Evolutionary conservation across 345 rosid species (phyloP).

Genomic region (Trapa incisa): DNA sequence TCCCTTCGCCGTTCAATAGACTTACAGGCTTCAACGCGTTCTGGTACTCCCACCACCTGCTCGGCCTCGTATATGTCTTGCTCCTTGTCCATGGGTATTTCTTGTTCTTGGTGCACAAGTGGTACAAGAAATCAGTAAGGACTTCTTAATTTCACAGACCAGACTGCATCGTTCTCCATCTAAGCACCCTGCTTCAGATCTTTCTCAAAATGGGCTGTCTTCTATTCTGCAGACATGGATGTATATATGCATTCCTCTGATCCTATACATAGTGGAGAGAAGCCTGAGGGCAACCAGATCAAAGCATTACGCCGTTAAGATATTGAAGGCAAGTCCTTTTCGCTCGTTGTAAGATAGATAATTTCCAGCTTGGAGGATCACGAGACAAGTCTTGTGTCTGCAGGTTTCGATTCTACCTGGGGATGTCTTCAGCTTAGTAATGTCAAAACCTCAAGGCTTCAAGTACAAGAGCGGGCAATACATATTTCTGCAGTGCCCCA

Average conservation of each 20-base stretch:
- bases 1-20: conserved; percentile 69
- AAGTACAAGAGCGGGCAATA: conserved; percentile 93
- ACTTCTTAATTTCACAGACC: neutral
- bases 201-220: neutral
- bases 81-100: conserved; percentile 70
- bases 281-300: conserved; percentile 69
- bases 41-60: conserved; percentile 95
- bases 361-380: neutral
- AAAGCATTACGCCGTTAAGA: conserved; percentile 53
- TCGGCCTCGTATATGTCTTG: conserved; percentile 62
- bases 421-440: conserved; percentile 59
- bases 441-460: conserved; percentile 89
- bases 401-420: conserved; percentile 88
- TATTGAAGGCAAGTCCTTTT: conserved; percentile 39
- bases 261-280: conserved; percentile 71
- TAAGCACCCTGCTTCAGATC: neutral
- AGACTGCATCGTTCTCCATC: neutral
- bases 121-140: conserved; percentile 76
- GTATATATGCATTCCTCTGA: conserved; percentile 64
- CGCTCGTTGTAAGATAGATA: neutral
- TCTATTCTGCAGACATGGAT: conserved; percentile 75
- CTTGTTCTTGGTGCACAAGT: conserved; percentile 45
- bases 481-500: conserved; percentile 77
- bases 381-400: conserved; percentile 7
- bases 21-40: conserved; percentile 90